Evolutionary conservation across 1,139 yeast genomes (phyloP).

Genomic region (Meyerozyma athensensis): DNA sequence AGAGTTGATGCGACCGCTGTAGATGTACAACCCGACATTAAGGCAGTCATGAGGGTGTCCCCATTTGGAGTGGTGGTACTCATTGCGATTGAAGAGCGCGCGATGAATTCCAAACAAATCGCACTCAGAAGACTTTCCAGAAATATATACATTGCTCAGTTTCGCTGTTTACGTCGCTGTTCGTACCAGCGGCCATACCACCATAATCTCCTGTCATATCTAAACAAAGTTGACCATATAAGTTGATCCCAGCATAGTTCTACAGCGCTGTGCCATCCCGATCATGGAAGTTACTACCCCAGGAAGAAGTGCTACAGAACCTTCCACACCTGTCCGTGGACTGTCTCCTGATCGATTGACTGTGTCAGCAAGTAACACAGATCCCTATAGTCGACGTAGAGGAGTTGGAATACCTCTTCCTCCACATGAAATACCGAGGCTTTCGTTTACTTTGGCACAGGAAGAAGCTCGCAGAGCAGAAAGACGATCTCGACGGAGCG

Average conservation of each 20-base stretch:
- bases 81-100: neutral
- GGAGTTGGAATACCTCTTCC: slow-evolving; percentile 19
- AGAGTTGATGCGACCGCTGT: slow-evolving; percentile 66
- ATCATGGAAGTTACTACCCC: slow-evolving; percentile 4
- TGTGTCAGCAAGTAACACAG: neutral
- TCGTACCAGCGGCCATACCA: too few relatives aligned
- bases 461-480: slow-evolving; percentile 1
- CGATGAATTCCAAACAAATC: neutral
- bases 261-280: neutral
- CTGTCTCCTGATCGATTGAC: slow-evolving; percentile 2
- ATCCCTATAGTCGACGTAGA: slow-evolving; percentile 6
- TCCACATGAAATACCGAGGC: slow-evolving; percentile 23
- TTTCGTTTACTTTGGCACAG: slow-evolving; percentile 10
- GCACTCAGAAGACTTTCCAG: too few relatives aligned
- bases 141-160: too few relatives aligned
- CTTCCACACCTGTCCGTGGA: slow-evolving; percentile 25
- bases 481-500: slow-evolving; percentile 2
- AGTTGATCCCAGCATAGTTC: too few relatives aligned
- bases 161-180: neutral
- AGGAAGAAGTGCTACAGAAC: slow-evolving; percentile 18
- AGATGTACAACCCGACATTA: slow-evolving; percentile 72
- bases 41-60: slow-evolving; percentile 50
- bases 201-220: too few relatives aligned
- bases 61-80: slow-evolving; percentile 10
- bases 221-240: too few relatives aligned